Conservation (phyloP, 768 basidiomycete genomes). For the Lyophyllum decastes region DNA sequence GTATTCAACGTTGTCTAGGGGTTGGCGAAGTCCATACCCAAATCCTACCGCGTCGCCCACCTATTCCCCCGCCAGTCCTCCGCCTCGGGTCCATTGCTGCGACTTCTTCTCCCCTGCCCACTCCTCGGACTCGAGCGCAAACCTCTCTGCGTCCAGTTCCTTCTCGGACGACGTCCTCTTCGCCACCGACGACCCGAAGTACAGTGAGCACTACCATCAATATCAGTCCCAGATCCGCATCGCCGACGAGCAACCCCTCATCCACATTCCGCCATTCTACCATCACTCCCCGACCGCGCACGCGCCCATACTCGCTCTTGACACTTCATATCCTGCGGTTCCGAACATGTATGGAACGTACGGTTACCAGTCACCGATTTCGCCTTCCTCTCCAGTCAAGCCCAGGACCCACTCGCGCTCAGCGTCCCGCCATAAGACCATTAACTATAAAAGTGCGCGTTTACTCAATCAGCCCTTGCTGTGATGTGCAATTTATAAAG, state of each 20-base stretch:
- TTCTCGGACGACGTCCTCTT: constrained; percentile 31
- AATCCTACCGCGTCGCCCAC: constrained; percentile 8
- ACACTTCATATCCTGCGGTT: constrained; percentile 19
- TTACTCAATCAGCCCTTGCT: background rate
- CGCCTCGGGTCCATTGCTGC: constrained; percentile 10
- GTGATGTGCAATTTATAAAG: background rate
- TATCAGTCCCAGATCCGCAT: constrained; percentile 41
- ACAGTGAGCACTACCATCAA: constrained; percentile 38
- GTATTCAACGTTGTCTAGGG: constrained; percentile 2
- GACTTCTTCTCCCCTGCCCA: constrained; percentile 10
- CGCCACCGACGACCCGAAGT: constrained; percentile 41
- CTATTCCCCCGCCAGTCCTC: constrained; percentile 7
- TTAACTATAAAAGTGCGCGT: constrained; percentile 44
- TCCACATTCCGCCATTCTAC: constrained; percentile 36
- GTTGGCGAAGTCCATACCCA: constrained; percentile 6
- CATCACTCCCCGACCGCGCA: constrained; percentile 3
- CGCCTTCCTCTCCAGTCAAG: constrained; percentile 2
- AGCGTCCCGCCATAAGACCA: constrained; percentile 31
- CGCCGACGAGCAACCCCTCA: constrained; percentile 30
- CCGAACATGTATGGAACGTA: constrained; percentile 11
- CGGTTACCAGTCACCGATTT: constrained; percentile 6
- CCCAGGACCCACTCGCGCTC: constrained; percentile 24
- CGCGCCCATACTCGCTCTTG: constrained; percentile 17
- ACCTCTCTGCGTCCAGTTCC: constrained; percentile 17
- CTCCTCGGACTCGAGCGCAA: constrained; percentile 11